A percentile compares a stretch with the other conserved stretches of the same genome.
Conservation (phyloP, 176 grass and related monocot genomes). For the Cenchrus fungigraminus region DNA sequence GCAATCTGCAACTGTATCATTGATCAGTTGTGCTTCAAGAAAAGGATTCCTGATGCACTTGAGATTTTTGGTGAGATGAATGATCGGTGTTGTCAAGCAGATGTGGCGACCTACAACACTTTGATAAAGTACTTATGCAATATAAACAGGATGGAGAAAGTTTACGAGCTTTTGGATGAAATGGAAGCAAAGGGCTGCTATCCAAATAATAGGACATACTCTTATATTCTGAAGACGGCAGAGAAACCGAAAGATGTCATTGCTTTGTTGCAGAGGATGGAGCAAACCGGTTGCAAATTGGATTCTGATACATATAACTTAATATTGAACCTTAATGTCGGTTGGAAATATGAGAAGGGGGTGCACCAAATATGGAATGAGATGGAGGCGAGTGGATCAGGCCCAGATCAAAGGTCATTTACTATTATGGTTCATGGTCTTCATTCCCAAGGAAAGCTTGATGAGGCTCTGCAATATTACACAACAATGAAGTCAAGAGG, state of each 20-base stretch:
- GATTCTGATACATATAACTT: conserved; percentile 73
- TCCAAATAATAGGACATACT: conserved; percentile 65
- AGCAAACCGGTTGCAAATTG: conserved; percentile 52
- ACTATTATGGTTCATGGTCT: conserved; percentile 75
- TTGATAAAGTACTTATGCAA: conserved; percentile 78
- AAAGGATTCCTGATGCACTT: conserved; percentile 71
- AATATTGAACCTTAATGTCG: conserved; percentile 66
- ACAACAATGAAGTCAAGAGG: conserved; percentile 68
- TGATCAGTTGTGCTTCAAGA: conserved; percentile 77
- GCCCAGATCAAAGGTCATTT: conserved; percentile 77
- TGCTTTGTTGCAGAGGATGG: conserved; percentile 66
- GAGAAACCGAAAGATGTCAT: conserved; percentile 61
- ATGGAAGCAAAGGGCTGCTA: conserved; percentile 65
- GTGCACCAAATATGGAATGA: conserved; percentile 58
- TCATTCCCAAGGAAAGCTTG: conserved; percentile 61
- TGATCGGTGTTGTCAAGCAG: conserved; percentile 55
- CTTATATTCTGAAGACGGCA: conserved; percentile 59
- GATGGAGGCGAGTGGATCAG: conserved; percentile 71
- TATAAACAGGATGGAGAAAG: conserved; percentile 63
- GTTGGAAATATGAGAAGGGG: conserved; percentile 64
- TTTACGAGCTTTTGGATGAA: conserved; percentile 65
- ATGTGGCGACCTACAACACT: conserved; percentile 71
- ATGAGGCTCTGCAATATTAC: conserved; percentile 71
- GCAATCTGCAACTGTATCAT: conserved; percentile 79
- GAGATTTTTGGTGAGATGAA: conserved; percentile 76